Base-by-base conservation (phyloP, 257 asterid species). In the Jacaranda copaia region DNA sequence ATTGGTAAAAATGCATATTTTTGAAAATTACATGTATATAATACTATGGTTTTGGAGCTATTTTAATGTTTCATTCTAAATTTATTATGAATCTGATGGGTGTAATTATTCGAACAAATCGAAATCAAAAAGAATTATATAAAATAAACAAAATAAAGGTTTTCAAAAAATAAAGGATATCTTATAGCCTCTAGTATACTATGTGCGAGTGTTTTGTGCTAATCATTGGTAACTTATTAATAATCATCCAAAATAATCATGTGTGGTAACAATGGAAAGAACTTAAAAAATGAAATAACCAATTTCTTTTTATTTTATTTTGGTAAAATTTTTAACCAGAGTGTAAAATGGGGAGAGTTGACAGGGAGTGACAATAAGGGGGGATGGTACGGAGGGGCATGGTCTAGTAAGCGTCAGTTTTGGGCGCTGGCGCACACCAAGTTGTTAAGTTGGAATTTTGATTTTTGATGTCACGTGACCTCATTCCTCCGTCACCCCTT, bases 401-500 rank as follows among this genome's bases (percentile, higher is more conserved):
- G 45, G 79, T 16, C 8, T 53, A 80, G 69, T 58, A 71, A 61
- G 77, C 74, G 84, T 79, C 84, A 83, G 81, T 81, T 57, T 36
- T 40, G 64, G 82, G 82, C 53, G 74, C 69, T 64, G 79, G 64
- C 12, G 75, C 75, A 79, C 71, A 68, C 82, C 79, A 79, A 49
- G 73, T 40, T 67, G 12, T 73, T 6, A 42, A 32, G 25, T 58
- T 16, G 25, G 52, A 62, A 8, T 42, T 42, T 6, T 6, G 5
- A 43, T 68, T 55, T 55, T 57, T 63, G 72, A 84, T 48, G 87
- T 82, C 86, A 85, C 87, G 77, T 80, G 89, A 82, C 84, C 72
- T 85, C 89, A 82, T 45, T 16, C 69, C 65, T 51, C 25, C 84
- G 81, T 85, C 89, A 79, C 73, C 18, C 75, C 78, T 88, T 85